Conservation (phyloP, 2,329 filamentous ascomycete species). For the Lachnellula occidentalis region DNA sequence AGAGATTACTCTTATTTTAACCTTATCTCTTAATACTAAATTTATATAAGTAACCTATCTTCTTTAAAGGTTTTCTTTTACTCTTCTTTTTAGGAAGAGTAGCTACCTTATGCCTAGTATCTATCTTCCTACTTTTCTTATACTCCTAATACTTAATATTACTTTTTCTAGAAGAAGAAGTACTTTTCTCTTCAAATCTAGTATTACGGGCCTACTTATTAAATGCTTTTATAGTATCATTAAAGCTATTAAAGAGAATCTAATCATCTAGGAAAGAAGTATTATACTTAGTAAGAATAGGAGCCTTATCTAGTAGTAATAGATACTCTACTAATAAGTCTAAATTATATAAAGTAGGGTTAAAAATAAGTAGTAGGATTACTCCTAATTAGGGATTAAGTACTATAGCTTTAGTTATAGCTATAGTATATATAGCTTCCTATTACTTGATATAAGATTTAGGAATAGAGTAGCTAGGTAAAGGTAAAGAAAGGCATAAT, state of each 20-base stretch:
- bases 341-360: no score
- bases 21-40: background rate
- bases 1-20: background rate
- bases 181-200: background rate
- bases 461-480: no score
- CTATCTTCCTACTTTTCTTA: background rate
- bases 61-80: background rate
- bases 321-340: no score
- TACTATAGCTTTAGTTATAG: no score
- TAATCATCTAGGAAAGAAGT: background rate
- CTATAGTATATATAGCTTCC: no score
- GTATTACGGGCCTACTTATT: background rate
- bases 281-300: background rate
- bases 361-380: no score
- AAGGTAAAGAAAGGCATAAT: no score
- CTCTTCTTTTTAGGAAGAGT: background rate
- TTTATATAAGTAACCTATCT: background rate
- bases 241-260: background rate
- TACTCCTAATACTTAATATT: background rate
- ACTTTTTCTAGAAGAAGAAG: background rate
- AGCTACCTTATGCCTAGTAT: background rate
- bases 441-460: no score
- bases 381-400: no score
- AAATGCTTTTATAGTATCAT: background rate
- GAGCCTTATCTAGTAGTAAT: background rate